Conservation (phyloP, 2,329 filamentous ascomycete genomes). For the Tetracladium maxilliforme region DNA sequence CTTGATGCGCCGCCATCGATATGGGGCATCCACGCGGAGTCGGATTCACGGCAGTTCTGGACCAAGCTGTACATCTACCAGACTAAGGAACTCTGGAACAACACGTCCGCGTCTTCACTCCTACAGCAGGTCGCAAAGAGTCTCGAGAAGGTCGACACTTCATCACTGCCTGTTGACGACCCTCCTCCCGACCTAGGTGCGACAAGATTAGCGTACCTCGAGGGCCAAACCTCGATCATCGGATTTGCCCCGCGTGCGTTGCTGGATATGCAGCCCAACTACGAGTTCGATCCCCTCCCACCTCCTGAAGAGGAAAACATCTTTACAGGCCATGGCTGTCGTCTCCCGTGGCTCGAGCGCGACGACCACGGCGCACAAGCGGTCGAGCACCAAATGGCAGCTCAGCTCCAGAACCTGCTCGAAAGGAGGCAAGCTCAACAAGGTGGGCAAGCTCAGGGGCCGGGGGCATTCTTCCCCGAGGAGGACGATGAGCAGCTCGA, state of each 20-base stretch:
- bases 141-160: constrained; percentile 7
- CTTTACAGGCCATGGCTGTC: constrained; percentile 13
- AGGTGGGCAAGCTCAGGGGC: constrained; percentile 3
- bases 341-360: constrained; percentile 6
- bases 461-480: not conserved
- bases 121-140: constrained; percentile 41
- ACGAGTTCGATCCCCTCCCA: constrained; percentile 16
- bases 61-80: constrained; percentile 50
- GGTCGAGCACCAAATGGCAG: constrained; percentile 1
- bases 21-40: constrained; percentile 62
- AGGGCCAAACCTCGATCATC: constrained; percentile 15
- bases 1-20: constrained; percentile 66
- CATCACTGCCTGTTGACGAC: constrained; percentile 1
- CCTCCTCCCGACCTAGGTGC: constrained; percentile 12
- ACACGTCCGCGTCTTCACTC: constrained; percentile 45
- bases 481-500: constrained; percentile 1
- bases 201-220: constrained; percentile 15
- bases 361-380: constrained; percentile 2
- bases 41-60: constrained; percentile 33
- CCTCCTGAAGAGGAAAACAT: constrained; percentile 12
- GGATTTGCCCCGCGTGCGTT: constrained; percentile 11
- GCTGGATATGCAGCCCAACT: constrained; percentile 14
- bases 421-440: constrained; percentile 9
- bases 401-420: constrained; percentile 9
- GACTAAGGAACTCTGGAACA: constrained; percentile 60